A percentile compares a stretch with the other conserved stretches of the same genome.
These are phyloP conservation scores for Eucalyptus lansdowneana DNA, from an alignment of 345 rosid genomes.

Conservation along the genomic window DNA sequence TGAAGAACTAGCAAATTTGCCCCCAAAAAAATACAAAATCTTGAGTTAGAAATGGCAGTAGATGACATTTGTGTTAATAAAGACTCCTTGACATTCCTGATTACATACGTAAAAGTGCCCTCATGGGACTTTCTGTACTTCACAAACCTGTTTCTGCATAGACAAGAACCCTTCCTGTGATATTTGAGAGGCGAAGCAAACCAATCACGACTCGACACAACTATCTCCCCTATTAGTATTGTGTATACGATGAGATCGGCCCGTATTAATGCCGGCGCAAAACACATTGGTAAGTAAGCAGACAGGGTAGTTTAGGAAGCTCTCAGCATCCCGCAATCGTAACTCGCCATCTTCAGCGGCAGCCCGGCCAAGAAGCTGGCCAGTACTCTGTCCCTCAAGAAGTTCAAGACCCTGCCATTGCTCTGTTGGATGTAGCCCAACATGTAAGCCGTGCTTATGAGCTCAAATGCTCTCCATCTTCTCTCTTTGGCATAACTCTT, in stretches of 20 bases:
- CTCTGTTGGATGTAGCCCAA: conserved; percentile 44
- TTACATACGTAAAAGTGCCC: not conserved
- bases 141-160: not conserved
- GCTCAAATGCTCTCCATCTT: conserved; percentile 8
- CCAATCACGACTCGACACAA: not conserved
- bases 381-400: not conserved
- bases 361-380: not conserved
- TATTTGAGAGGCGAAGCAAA: not conserved
- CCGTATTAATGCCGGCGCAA: not conserved
- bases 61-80: not conserved
- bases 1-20: not conserved
- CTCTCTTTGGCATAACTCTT: too few relatives aligned
- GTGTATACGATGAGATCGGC: not conserved
- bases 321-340: not conserved
- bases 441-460: conserved; percentile 25
- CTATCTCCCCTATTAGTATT: not conserved
- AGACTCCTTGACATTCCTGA: not conserved
- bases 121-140: not conserved
- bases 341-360: not conserved
- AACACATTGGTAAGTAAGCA: not conserved
- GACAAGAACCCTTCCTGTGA: conserved; percentile 21
- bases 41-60: not conserved
- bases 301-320: not conserved
- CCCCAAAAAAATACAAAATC: not conserved
- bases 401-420: conserved; percentile 11